A percentile compares a stretch with the other conserved stretches of the same genome.
These are phyloP conservation scores for Scutellaria galericulata DNA, from an alignment of 257 asterid species.

Conservation along the genomic window DNA sequence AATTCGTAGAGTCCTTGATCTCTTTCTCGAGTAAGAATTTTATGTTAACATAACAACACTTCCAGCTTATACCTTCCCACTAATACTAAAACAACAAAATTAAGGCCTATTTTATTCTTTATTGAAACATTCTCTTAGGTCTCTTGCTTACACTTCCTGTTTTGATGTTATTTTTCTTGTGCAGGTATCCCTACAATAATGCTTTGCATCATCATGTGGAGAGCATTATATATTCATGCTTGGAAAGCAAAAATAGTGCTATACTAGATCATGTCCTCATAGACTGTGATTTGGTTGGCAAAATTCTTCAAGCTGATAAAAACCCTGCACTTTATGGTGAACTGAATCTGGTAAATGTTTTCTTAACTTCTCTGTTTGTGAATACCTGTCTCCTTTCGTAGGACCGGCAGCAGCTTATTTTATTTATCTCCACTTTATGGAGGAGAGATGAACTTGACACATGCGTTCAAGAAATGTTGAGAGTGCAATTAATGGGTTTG, in stretches of 20 bases:
- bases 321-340: conserved; percentile 62
- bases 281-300: conserved; percentile 72
- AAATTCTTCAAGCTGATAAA: conserved; percentile 75
- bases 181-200: conserved; percentile 91
- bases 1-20: conserved; percentile 77
- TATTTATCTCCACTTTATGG: conserved; percentile 26
- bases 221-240: conserved; percentile 83
- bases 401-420: background rate
- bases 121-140: conserved; percentile 16
- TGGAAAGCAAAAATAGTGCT: conserved; percentile 72
- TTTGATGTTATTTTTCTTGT: conserved; percentile 32
- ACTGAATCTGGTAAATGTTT: conserved; percentile 53
- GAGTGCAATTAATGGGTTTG: conserved; percentile 10
- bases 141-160: conserved; percentile 17
- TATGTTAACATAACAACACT: conserved; percentile 16
- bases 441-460: conserved; percentile 18
- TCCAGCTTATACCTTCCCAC: conserved; percentile 4
- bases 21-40: conserved; percentile 82
- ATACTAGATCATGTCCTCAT: conserved; percentile 72
- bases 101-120: conserved; percentile 5
- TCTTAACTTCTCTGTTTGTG: conserved; percentile 15
- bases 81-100: conserved; percentile 4
- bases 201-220: conserved; percentile 96
- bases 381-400: background rate
- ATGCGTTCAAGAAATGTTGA: conserved; percentile 24